A percentile compares a stretch with the other conserved stretches of the same genome.
Evolutionary conservation across 495 filamentous ascomycete genomes (phyloP).

Genomic region (Xylaria intraflava): DNA sequence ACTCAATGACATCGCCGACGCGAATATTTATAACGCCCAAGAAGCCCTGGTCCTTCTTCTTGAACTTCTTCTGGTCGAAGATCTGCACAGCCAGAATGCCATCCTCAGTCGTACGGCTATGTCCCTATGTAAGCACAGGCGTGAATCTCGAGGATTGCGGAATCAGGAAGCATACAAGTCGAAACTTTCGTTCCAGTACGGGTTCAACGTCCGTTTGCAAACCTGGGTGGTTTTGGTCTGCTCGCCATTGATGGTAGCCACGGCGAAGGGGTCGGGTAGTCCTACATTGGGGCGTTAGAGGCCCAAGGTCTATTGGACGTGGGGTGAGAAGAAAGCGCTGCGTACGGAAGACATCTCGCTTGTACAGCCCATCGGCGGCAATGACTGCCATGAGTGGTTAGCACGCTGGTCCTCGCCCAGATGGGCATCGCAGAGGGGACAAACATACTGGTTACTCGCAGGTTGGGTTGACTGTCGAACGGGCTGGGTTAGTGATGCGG

Average conservation of each 20-base stretch:
- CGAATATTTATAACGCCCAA: constrained; percentile 95
- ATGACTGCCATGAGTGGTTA: constrained; percentile 62
- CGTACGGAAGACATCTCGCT: constrained; percentile 97
- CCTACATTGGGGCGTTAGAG: constrained; percentile 46
- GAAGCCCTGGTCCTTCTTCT: constrained; percentile 99
- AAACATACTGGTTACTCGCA: constrained; percentile 59
- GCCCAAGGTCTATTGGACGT: constrained; percentile 4
- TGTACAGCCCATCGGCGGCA: constrained; percentile 96
- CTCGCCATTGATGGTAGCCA: constrained; percentile 92
- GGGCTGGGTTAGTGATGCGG: constrained; percentile 10
- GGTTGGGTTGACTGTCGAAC: constrained; percentile 48
- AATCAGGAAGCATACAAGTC: constrained; percentile 63
- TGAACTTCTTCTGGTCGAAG: constrained; percentile 99
- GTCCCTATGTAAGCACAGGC: constrained; percentile 10
- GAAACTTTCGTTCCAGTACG: constrained; percentile 99
- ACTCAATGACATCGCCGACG: constrained; percentile 85
- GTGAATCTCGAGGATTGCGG: background rate
- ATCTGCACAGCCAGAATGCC: constrained; percentile 97
- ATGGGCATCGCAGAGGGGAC: background rate
- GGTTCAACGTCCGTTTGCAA: constrained; percentile 94
- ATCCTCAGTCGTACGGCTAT: constrained; percentile 79
- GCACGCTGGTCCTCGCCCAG: background rate
- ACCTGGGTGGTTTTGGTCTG: constrained; percentile 94
- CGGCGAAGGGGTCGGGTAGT: constrained; percentile 95
- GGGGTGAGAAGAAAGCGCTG: constrained; percentile 6